These are phyloP conservation scores for Tillandsia fasciculata DNA, from an alignment of 176 grass and related monocot species.

Conservation along the genomic window DNA sequence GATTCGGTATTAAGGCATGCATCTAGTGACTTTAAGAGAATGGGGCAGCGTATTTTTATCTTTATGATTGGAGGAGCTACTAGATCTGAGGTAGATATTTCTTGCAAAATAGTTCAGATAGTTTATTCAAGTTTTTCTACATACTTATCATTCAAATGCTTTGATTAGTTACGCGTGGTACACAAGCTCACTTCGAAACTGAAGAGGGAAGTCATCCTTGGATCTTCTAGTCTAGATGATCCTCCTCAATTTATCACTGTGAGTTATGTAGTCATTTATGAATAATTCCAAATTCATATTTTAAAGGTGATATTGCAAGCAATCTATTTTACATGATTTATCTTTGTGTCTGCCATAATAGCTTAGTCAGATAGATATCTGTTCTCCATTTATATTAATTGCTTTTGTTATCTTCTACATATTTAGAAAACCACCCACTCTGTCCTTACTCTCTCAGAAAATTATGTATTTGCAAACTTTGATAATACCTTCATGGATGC, in stretches of 20 bases:
- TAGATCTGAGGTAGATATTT: slow-evolving; percentile 66
- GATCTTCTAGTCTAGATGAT: slow-evolving; percentile 68
- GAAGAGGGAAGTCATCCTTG: slow-evolving; percentile 77
- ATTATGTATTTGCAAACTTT: no score
- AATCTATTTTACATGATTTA: slow-evolving; percentile 1
- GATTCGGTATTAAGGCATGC: slow-evolving; percentile 66
- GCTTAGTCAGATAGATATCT: background rate
- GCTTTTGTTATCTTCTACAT: no score
- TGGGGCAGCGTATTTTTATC: slow-evolving; percentile 85
- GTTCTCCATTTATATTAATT: no score
- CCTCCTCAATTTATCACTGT: slow-evolving; percentile 81
- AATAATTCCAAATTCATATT: background rate
- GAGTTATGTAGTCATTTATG: slow-evolving; percentile 4
- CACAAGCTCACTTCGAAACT: slow-evolving; percentile 84
- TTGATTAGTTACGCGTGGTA: slow-evolving; percentile 50
- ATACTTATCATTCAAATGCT: slow-evolving; percentile 6
- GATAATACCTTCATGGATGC: no score
- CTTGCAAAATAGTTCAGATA: background rate
- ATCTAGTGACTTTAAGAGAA: slow-evolving; percentile 79
- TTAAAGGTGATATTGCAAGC: background rate
- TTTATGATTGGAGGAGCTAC: slow-evolving; percentile 95
- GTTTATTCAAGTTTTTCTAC: background rate
- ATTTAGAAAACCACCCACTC: no score
- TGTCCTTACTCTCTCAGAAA: no score
- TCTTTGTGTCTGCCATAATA: background rate